These are phyloP conservation scores for Salmacisia buchloeana DNA, from an alignment of 1,284 basidiomycete species.

Conservation along the genomic window DNA sequence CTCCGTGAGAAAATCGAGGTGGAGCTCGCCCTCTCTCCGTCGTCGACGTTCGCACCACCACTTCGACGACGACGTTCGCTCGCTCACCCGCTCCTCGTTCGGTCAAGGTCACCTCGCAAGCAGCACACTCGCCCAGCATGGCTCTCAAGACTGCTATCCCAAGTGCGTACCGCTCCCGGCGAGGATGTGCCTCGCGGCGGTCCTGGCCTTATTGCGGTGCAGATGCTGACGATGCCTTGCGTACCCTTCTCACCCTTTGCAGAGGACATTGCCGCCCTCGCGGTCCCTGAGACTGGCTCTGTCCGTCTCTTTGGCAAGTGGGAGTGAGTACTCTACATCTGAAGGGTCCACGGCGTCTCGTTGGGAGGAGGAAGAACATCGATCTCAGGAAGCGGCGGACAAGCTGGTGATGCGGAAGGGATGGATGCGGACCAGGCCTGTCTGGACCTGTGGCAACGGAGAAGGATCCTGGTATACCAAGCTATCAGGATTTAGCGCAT, in stretches of 20 bases:
- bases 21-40: conserved; percentile 21
- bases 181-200: not conserved
- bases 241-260: conserved; percentile 9
- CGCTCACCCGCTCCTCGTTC: no score
- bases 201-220: conserved; percentile 8
- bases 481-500: no score
- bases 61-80: no score
- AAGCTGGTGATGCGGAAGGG: no score
- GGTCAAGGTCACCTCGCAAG: no score
- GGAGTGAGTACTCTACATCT: conserved; percentile 31
- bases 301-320: conserved; percentile 49
- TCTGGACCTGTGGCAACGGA: no score
- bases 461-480: no score
- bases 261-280: conserved; percentile 47
- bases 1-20: no score
- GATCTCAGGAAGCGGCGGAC: conserved; percentile 12
- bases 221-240: not conserved
- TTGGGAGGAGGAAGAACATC: not conserved
- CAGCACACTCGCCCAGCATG: conserved; percentile 32
- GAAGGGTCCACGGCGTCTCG: no score
- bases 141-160: conserved; percentile 43
- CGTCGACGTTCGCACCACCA: conserved; percentile 18
- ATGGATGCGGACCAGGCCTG: no score
- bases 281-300: conserved; percentile 41
- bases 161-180: conserved; percentile 28